Conservation (phyloP, 306 rosid species). For the Malus orientalis region DNA sequence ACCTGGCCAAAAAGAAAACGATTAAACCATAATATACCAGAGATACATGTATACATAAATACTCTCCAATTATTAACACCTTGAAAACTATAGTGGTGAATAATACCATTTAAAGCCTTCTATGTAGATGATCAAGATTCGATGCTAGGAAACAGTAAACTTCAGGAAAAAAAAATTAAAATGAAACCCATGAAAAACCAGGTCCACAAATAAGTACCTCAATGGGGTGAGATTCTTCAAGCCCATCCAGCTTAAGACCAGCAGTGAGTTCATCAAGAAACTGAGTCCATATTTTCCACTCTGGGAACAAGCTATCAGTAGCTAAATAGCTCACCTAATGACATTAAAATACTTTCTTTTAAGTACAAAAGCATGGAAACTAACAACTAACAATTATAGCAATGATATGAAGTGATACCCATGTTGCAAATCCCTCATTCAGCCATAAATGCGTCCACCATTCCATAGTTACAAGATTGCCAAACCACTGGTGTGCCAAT, state of each 20-base stretch:
- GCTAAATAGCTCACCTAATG: conserved; percentile 89
- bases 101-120: background rate
- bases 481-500: background rate
- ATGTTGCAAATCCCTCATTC: background rate
- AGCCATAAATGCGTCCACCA: background rate
- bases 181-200: background rate
- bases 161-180: background rate
- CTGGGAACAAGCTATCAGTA: conserved; percentile 76
- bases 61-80: background rate
- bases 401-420: background rate
- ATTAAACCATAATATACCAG: background rate
- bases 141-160: background rate
- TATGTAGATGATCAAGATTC: background rate
- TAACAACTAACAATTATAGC: background rate
- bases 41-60: background rate
- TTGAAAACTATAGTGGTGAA: background rate
- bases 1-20: conserved; percentile 61
- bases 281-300: conserved; percentile 93
- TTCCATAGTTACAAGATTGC: background rate
- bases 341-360: background rate
- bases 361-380: background rate
- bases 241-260: conserved; percentile 83
- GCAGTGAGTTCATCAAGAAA: conserved; percentile 58
- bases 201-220: conserved; percentile 45
- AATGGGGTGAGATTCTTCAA: conserved; percentile 88